Evolutionary conservation across 2,329 filamentous ascomycete genomes (phyloP).

Genomic region (Colletotrichum sp.): DNA sequence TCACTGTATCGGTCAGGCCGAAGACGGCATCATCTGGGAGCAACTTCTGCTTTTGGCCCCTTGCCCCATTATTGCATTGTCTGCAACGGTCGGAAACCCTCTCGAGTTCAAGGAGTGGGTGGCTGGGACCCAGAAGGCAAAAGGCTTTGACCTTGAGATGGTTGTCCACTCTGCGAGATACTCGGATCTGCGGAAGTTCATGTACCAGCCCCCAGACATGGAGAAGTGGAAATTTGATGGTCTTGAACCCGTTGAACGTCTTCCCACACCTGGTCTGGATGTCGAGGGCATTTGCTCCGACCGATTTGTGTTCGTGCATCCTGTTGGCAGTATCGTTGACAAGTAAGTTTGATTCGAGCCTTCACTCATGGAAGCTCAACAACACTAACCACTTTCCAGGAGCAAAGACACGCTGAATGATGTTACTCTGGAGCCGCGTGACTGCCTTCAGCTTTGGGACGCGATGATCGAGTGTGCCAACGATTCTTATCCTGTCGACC

Average conservation of each 20-base stretch:
- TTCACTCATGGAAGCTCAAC: too few relatives aligned
- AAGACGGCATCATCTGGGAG: slow-evolving; percentile 70
- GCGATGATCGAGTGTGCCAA: slow-evolving; percentile 65
- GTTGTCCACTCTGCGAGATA: slow-evolving; percentile 73
- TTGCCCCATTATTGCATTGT: slow-evolving; percentile 80
- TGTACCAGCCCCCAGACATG: slow-evolving; percentile 54
- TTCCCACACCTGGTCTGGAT: slow-evolving; percentile 52
- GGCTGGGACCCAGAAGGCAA: slow-evolving; percentile 63
- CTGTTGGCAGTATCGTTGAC: slow-evolving; percentile 66
- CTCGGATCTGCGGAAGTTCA: slow-evolving; percentile 79
- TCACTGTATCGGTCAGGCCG: slow-evolving; percentile 78
- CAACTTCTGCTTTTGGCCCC: slow-evolving; percentile 76
- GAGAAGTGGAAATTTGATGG: slow-evolving; percentile 54
- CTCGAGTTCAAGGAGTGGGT: slow-evolving; percentile 74
- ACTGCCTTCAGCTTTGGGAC: slow-evolving; percentile 71
- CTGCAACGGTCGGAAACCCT: slow-evolving; percentile 80
- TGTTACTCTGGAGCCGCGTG: slow-evolving; percentile 71
- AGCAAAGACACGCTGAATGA: slow-evolving; percentile 70
- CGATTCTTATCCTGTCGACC: slow-evolving; percentile 58
- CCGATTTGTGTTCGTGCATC: slow-evolving; percentile 68
- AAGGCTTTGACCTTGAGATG: slow-evolving; percentile 69
- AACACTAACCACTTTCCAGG: slow-evolving; percentile 23
- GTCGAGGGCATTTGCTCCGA: slow-evolving; percentile 42
- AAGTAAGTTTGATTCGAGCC: slow-evolving; percentile 36
- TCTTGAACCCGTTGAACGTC: slow-evolving; percentile 44